Percentiles rank a stretch among this genome's conserved stretches.
These are phyloP conservation scores for Cordyceps cateniannulata DNA, from an alignment of 2,329 filamentous ascomycete genomes.

Conservation along the genomic window DNA sequence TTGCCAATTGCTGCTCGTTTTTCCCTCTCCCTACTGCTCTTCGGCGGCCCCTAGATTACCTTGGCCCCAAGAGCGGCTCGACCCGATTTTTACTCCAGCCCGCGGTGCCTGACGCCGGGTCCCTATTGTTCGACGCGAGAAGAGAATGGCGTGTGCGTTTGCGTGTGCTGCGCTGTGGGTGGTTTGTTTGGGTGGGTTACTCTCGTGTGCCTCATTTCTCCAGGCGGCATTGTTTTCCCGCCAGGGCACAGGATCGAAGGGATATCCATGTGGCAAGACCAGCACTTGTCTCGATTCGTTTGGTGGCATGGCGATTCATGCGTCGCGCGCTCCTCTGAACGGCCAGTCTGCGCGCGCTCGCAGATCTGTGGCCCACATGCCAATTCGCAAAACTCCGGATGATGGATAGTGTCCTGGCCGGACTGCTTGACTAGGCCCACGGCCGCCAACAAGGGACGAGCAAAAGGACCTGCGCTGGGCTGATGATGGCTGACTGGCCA, in stretches of 20 bases:
- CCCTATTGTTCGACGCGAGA: not conserved
- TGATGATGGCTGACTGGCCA: not conserved
- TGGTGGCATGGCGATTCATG: not conserved
- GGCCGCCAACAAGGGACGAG: not conserved
- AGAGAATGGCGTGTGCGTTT: not conserved
- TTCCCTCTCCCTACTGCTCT: not conserved
- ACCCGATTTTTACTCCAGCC: not conserved
- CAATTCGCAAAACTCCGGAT: conserved; percentile 7
- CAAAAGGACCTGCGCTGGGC: not conserved
- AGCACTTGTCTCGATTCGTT: not conserved
- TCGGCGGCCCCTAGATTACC: not conserved
- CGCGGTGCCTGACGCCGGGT: not conserved
- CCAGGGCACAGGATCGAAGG: not conserved
- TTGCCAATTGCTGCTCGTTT: not conserved
- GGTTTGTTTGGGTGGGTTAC: not conserved
- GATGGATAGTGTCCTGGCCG: not conserved
- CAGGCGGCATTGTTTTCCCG: not conserved
- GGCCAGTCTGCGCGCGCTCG: not conserved
- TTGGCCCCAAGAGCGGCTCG: not conserved
- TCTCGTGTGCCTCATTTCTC: not conserved
- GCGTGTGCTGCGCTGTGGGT: not conserved
- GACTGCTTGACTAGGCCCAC: not conserved
- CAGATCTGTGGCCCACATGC: conserved; percentile 6
- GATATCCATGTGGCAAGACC: not conserved
- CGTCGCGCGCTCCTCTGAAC: not conserved